Evolutionary conservation across 305 asterid species (phyloP).

Genomic region (Fraxinus latifolia): DNA sequence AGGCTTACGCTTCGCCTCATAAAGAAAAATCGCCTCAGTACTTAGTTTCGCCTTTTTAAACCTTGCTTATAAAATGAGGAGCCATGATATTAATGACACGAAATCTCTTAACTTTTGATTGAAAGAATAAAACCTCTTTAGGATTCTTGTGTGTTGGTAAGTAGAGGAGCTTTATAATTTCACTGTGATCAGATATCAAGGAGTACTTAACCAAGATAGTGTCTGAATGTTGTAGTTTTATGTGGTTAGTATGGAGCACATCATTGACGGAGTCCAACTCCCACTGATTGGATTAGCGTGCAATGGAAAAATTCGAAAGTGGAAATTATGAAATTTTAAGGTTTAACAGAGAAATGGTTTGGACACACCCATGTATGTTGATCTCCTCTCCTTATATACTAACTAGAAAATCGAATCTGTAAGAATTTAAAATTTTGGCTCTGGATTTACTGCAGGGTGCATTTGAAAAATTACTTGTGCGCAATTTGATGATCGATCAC

Average conservation of each 20-base stretch:
- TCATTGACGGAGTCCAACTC: background rate
- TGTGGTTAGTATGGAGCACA: background rate
- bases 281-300: background rate
- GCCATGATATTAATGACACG: background rate
- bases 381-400: background rate
- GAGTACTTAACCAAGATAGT: background rate
- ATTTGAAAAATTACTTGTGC: background rate
- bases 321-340: background rate
- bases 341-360: background rate
- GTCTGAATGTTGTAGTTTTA: background rate
- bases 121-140: background rate
- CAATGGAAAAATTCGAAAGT: background rate
- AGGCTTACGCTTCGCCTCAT: too few relatives aligned
- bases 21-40: too few relatives aligned
- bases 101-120: background rate
- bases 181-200: background rate
- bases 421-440: background rate
- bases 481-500: background rate
- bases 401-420: background rate
- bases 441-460: background rate
- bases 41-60: too few relatives aligned
- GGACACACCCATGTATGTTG: background rate
- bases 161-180: background rate
- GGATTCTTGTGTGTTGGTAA: background rate
- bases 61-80: background rate